phyloP scores from a whole-genome alignment of 2,329 filamentous ascomycete species.

The Aspergillus sp. region DNA sequence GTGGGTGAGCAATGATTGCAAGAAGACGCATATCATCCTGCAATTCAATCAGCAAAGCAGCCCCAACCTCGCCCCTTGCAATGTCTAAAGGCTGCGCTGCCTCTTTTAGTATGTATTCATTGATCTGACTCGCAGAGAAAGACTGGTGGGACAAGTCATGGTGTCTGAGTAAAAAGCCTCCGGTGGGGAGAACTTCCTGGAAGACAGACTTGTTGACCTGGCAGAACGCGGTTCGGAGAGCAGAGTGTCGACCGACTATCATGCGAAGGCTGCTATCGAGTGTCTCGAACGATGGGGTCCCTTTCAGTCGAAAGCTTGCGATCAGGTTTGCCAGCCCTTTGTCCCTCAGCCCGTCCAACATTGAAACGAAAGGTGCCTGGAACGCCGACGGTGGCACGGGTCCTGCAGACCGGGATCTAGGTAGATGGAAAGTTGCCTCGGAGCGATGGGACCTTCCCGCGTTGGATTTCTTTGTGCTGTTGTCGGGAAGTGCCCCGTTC shows the following conservation, averaged over 20 bases:
- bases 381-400: neutral
- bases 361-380: neutral
- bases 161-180: neutral
- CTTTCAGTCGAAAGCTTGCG: neutral
- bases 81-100: neutral
- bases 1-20: neutral
- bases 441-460: neutral
- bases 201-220: neutral
- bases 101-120: neutral
- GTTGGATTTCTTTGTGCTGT: neutral
- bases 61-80: neutral
- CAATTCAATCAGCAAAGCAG: neutral
- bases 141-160: neutral
- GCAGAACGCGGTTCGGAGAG: neutral
- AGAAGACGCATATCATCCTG: neutral
- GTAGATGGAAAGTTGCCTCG: neutral
- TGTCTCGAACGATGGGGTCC: neutral
- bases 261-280: neutral
- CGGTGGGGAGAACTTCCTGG: neutral
- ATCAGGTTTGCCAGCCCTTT: neutral
- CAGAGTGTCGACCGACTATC: neutral
- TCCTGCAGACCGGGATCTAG: neutral
- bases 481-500: neutral
- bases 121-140: neutral
- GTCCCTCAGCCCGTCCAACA: neutral